phyloP scores from a whole-genome alignment of 2,329 filamentous ascomycete species.

The Aspergillus clavatus region DNA sequence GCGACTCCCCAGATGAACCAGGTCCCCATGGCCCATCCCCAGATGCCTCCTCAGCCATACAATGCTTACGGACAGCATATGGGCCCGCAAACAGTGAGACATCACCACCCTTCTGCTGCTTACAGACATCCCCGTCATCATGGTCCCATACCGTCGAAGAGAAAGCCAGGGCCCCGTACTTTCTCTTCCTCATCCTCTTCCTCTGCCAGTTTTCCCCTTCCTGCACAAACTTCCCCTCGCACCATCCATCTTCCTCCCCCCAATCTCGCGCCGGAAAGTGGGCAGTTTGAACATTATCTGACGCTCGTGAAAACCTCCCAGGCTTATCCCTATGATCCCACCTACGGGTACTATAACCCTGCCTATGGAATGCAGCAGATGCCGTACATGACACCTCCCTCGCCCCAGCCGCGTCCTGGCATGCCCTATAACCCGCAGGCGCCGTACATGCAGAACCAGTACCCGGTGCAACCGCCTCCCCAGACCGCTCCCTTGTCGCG shows the following conservation, averaged over 20 bases:
- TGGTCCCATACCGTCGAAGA: conserved; percentile 34
- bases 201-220: conserved; percentile 18
- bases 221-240: conserved; percentile 12
- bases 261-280: conserved; percentile 65
- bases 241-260: conserved; percentile 32
- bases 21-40: conserved; percentile 62
- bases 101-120: conserved; percentile 34
- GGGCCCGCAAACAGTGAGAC: conserved; percentile 58
- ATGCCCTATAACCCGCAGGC: conserved; percentile 47
- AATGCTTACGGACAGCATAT: conserved; percentile 56
- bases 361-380: conserved; percentile 39
- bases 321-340: conserved; percentile 52
- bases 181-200: conserved; percentile 21
- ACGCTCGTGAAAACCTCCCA: conserved; percentile 58
- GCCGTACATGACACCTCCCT: conserved; percentile 41
- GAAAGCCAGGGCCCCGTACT: conserved; percentile 25
- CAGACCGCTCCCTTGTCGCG: conserved; percentile 72
- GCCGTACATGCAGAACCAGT: conserved; percentile 50
- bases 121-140: conserved; percentile 26
- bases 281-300: conserved; percentile 69
- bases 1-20: conserved; percentile 66
- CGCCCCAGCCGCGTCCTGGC: conserved; percentile 45
- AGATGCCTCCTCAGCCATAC: conserved; percentile 58
- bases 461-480: conserved; percentile 45
- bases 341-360: conserved; percentile 40